Evolutionary conservation across 176 grass and related monocot genomes (phyloP), one percentile per base, ranked within the genome.

Genomic region (Carex pumila): DNA sequence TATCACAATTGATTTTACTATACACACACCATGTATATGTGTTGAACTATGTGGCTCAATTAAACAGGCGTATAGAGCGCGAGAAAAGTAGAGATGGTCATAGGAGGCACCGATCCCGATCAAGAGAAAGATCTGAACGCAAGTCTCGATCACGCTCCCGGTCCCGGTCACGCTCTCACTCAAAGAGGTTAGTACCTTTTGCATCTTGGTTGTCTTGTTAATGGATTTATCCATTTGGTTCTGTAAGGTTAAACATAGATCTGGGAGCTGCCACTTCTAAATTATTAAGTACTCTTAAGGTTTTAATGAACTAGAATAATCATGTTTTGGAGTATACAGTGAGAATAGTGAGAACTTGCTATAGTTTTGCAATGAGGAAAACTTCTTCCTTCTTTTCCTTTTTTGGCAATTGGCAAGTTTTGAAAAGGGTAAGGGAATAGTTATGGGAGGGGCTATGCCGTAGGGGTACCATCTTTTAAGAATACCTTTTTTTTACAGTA

Each of bases 121-220:
- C 91, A 34, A 98, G 81, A 81, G 93, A 73, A 18, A 90, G 60
- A 83, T 85, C 85, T 17, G 94, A 91, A 65, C 86, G 30, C 5
- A 93, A 86, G 50, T 94, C 92, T 30, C 86, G 90, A 79, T 98
- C 95, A 75, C 94, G 88, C 45, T 93, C 91, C 15, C 84, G 90
- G 81, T 98, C 95, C 79, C 91, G 88, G 43, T 93, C 91, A 1
- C 95, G 92, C 21, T 97, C 94, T 43, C 74, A 81, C 47, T 98
- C 95, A 17, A 98, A 93, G 73, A 98, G 95, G 95, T 93, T 91
- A 36, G 14, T 64, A 30, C 12, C 18, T 41, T 25, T 88, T 37
- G 6, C n/a, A 79, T 56, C 13, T 61, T 29, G 6, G 18, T 30
- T 84, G 7, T 13, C 45, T 77, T 4, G 49, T 73, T 75, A 12